Conservation (phyloP, 2,329 filamentous ascomycete species). For the Scedosporium apiospermum region DNA sequence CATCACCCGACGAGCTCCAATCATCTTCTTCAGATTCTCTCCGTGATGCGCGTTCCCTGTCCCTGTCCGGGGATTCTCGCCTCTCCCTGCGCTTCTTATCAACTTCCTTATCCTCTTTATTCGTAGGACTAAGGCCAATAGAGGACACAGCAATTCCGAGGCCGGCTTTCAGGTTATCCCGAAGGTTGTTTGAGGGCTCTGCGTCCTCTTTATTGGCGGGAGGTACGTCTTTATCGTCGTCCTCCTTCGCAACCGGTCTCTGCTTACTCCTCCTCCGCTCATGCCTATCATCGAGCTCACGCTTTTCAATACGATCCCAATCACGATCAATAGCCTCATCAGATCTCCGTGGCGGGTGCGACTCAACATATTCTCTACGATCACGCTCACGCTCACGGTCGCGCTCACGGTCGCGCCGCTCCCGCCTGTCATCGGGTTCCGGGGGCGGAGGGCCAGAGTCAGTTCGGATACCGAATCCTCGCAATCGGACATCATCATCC, state of each 20-base stretch:
- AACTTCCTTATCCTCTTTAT: constrained; percentile 23
- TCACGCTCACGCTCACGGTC: constrained; percentile 7
- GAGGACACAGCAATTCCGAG: constrained; percentile 39
- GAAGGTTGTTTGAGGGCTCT: not conserved
- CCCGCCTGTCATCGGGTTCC: constrained; percentile 32
- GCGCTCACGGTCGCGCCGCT: constrained; percentile 15
- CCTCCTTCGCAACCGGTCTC: constrained; percentile 18
- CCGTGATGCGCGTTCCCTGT: constrained; percentile 11
- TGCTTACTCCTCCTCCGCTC: constrained; percentile 17
- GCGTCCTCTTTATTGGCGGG: constrained; percentile 17
- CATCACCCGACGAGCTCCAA: constrained; percentile 13
- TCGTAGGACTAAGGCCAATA: constrained; percentile 28
- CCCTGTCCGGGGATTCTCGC: constrained; percentile 1
- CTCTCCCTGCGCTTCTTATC: not conserved
- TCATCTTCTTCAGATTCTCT: constrained; percentile 23
- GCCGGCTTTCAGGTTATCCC: constrained; percentile 37
- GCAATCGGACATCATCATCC: constrained; percentile 29
- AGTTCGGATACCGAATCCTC: constrained; percentile 44
- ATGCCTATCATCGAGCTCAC: constrained; percentile 7
- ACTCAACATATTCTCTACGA: constrained; percentile 1
- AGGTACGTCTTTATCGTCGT: constrained; percentile 31
- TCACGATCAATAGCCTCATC: constrained; percentile 10
- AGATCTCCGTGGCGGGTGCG: not conserved
- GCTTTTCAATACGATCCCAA: constrained; percentile 7
- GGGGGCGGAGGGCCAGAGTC: constrained; percentile 16